Evolutionary conservation across 2,329 filamentous ascomycete genomes (phyloP).

Genomic region (Drechmeria coniospora): DNA sequence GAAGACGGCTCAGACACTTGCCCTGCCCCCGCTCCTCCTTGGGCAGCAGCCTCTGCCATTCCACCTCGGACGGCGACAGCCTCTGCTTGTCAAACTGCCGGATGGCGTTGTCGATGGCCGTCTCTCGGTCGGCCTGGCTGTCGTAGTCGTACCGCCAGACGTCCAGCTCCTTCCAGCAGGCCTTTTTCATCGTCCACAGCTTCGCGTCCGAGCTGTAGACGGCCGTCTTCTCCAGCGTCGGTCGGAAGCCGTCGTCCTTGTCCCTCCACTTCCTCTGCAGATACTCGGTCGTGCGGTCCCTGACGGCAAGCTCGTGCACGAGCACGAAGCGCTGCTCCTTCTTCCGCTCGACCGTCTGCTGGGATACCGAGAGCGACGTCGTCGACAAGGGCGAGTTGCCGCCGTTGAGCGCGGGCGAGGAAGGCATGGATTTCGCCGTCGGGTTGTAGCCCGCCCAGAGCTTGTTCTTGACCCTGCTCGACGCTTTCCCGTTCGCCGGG

Average conservation of each 20-base stretch:
- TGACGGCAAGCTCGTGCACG: slow-evolving; percentile 45
- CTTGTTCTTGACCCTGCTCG: slow-evolving; percentile 25
- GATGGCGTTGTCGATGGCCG: slow-evolving; percentile 45
- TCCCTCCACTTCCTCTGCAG: slow-evolving; percentile 35
- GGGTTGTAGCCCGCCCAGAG: slow-evolving; percentile 24
- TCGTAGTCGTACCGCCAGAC: slow-evolving; percentile 47
- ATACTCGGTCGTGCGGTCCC: slow-evolving; percentile 33
- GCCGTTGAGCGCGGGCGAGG: slow-evolving; percentile 41
- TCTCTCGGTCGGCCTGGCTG: slow-evolving; percentile 37
- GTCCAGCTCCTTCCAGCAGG: slow-evolving; percentile 48
- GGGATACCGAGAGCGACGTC: slow-evolving; percentile 32
- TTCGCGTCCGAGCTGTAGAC: slow-evolving; percentile 30
- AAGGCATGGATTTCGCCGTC: slow-evolving; percentile 26
- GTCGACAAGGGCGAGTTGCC: slow-evolving; percentile 36
- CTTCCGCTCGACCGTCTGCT: slow-evolving; percentile 34
- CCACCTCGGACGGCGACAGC: slow-evolving; percentile 36
- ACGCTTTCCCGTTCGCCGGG: slow-evolving; percentile 15
- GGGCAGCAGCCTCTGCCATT: slow-evolving; percentile 47
- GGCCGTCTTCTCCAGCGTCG: slow-evolving; percentile 42
- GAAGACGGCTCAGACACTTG: slow-evolving; percentile 45
- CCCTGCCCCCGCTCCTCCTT: slow-evolving; percentile 41
- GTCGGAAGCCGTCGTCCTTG: slow-evolving; percentile 36
- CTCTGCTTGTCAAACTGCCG: slow-evolving; percentile 44
- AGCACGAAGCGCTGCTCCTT: slow-evolving; percentile 37
- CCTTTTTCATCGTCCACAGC: slow-evolving; percentile 40